Conservation (phyloP, 2,329 filamentous ascomycete genomes). For the Nakataea oryzae region DNA sequence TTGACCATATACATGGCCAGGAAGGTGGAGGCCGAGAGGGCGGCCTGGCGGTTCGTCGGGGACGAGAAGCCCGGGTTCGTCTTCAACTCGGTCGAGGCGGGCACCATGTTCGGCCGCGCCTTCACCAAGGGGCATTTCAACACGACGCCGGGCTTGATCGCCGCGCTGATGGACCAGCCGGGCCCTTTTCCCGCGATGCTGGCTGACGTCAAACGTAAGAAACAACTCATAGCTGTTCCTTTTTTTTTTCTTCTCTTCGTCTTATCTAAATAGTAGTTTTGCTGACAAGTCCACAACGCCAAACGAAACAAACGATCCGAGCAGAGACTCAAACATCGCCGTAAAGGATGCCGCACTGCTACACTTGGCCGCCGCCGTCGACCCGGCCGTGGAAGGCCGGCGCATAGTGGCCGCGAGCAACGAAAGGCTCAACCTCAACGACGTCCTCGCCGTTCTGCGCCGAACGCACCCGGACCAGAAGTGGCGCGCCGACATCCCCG, state of each 20-base stretch:
- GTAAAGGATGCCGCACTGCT: conserved; percentile 9
- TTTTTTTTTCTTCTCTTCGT: too few species aligned
- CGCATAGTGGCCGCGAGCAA: conserved; percentile 15
- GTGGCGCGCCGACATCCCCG: conserved; percentile 5
- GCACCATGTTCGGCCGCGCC: not conserved
- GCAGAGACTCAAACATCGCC: not conserved
- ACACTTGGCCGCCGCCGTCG: conserved; percentile 14
- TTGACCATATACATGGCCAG: conserved; percentile 7
- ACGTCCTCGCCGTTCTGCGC: conserved; percentile 9
- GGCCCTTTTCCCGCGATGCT: not conserved
- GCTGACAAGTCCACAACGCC: not conserved
- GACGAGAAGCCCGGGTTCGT: conserved; percentile 8
- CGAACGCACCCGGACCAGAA: conserved; percentile 8
- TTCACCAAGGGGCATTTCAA: conserved; percentile 1
- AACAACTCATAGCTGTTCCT: not conserved
- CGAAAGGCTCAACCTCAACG: conserved; percentile 10
- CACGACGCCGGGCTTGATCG: conserved; percentile 1
- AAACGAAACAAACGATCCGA: not conserved
- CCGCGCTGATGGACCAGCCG: not conserved
- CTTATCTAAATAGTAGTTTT: too few species aligned
- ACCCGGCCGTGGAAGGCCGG: conserved; percentile 12
- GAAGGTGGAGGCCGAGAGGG: conserved; percentile 10
- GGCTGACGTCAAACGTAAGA: not conserved
- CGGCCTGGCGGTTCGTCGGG: conserved; percentile 8
- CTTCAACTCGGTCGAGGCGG: conserved; percentile 10